Evolutionary conservation across 495 filamentous ascomycete species (phyloP).

Genomic region (Gamarada debralockiae): DNA sequence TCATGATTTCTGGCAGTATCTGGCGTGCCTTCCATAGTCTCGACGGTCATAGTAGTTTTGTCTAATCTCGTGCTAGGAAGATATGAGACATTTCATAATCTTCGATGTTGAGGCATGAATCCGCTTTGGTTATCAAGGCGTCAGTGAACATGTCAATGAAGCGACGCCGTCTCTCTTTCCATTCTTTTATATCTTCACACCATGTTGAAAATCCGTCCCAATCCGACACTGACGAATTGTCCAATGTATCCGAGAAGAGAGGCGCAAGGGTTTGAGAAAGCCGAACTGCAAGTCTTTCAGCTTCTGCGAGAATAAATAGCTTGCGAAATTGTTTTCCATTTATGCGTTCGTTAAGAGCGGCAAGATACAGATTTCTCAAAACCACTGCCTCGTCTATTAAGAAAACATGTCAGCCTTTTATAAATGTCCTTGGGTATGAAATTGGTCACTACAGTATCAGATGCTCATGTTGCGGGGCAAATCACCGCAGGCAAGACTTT

Average conservation of each 20-base stretch:
- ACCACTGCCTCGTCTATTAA: background rate
- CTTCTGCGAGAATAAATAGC: background rate
- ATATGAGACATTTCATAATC: no score
- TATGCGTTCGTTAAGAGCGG: background rate
- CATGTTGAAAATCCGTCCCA: slow-evolving; percentile 8
- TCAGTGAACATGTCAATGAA: slow-evolving; percentile 4
- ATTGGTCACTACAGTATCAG: no score
- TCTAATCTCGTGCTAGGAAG: no score
- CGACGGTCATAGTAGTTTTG: no score
- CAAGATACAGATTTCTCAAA: slow-evolving; percentile 6
- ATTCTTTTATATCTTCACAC: slow-evolving; percentile 1
- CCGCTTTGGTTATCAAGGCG: slow-evolving; percentile 5
- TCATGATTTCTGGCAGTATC: no score
- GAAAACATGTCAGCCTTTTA: no score
- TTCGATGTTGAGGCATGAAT: slow-evolving; percentile 10
- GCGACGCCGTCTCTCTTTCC: background rate
- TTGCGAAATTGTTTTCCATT: background rate
- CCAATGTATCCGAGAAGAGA: no score
- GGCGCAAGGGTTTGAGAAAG: slow-evolving; percentile 5
- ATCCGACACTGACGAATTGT: no score
- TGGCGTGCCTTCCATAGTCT: no score
- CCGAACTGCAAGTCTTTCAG: background rate
- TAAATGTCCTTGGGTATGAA: no score
- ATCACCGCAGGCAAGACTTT: slow-evolving; percentile 7
- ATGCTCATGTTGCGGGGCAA: background rate